phyloP scores from a whole-genome alignment of 805 yeast genomes.

The Suhomyces emberorum region DNA sequence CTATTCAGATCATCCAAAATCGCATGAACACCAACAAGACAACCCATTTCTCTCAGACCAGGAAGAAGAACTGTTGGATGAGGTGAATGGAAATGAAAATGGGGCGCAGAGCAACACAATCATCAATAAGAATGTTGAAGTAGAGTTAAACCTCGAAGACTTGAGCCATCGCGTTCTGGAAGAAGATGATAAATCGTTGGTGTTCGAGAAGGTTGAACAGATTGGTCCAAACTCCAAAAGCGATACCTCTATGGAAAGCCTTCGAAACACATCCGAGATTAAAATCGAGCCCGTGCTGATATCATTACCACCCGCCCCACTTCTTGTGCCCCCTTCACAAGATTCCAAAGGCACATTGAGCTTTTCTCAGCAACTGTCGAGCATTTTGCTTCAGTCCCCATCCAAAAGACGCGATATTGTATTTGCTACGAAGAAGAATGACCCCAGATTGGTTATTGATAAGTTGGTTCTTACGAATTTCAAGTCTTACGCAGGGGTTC shows the following conservation, averaged over 20 bases:
- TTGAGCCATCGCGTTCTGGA: not conserved
- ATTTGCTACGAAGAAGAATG: slow-evolving; percentile 16
- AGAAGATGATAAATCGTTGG: slow-evolving; percentile 1
- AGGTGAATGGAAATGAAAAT: not conserved
- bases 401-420: slow-evolving; percentile 23
- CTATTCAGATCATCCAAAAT: not conserved
- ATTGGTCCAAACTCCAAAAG: not conserved
- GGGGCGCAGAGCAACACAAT: not conserved
- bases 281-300: slow-evolving; percentile 1
- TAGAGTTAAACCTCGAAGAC: slow-evolving; percentile 1
- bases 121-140: not conserved
- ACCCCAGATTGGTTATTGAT: slow-evolving; percentile 69
- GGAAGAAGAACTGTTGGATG: not conserved
- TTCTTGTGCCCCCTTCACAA: not conserved
- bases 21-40: not conserved
- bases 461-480: slow-evolving; percentile 76
- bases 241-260: slow-evolving; percentile 4
- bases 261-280: not conserved
- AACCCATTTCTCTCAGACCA: not conserved
- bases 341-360: slow-evolving; percentile 15
- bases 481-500: slow-evolving; percentile 93
- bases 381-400: slow-evolving; percentile 25
- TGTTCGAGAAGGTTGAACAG: slow-evolving; percentile 4
- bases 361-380: slow-evolving; percentile 29
- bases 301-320: no score